Evolutionary conservation across 2,329 filamentous ascomycete genomes (phyloP), one percentile per base, ranked within the genome.

Genomic region (Rachicladosporium sp.): DNA sequence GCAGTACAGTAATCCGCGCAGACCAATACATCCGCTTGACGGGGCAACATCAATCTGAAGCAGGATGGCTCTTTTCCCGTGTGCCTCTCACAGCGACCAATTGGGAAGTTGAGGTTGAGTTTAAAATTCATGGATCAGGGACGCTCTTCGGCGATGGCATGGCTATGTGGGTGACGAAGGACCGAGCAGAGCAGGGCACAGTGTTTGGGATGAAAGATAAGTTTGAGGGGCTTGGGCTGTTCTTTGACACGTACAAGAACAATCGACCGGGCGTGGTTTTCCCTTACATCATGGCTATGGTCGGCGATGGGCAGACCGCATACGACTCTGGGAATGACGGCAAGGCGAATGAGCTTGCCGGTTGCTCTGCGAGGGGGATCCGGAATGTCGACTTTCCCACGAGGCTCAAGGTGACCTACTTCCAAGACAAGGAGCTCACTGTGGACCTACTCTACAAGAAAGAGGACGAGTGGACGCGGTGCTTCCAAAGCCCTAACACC

Each of bases 161-260:
- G 65, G 91, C 91, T 48, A 82, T 98, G 75, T 98, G 91, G 91
- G 74, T 98, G 56, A 96, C 89, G 50, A 93, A 93, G 65, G 80
- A 94, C 64, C 84, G 91, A 48, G 88, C 76, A 27, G 74, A 80
- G 52, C 65, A 70, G 43, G 91, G 91, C 10, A 73, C 78, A 8
- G 89, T 98, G 30, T 98, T 98, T 62, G 91, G 91, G 37, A 80
- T 80, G 50, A 70, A 73, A 23, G 89, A 98, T 65, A 76, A 76
- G 48, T 98, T 96, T 53, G 89, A 98, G 61, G 91, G 91, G 3
- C 73, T 98, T 34, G 91, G 87, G 40, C 74, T 98, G 62, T 96
- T 95, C 69, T 76, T 98, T 66, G 91, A 98, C 61, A 98, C 91
- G 33, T 98, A 98, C 73, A 98, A 98, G 78, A 98, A 98, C 70